Conservation (phyloP, 75 land plant species). For the Larix kaempferi region DNA sequence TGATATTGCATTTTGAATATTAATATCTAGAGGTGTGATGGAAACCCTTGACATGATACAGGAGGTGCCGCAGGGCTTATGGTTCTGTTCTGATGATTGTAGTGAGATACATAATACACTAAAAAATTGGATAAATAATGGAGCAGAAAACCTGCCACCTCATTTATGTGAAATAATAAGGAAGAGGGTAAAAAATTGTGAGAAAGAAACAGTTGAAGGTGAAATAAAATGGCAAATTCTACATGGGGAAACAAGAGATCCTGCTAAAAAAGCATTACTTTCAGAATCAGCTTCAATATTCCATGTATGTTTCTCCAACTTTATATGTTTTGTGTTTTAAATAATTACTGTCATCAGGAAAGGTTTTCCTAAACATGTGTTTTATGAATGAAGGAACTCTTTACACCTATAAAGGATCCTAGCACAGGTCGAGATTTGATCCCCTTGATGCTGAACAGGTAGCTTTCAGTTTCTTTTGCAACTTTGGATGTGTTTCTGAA, state of each 20-base stretch:
- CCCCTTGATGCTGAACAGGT: constrained; percentile 96
- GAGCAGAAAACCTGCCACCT: constrained; percentile 29
- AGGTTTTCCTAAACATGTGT: neutral
- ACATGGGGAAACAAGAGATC: constrained; percentile 32
- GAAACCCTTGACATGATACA: no score
- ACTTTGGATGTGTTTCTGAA: neutral
- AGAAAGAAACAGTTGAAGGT: neutral
- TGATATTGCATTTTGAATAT: neutral
- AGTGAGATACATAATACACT: constrained; percentile 39
- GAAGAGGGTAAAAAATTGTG: constrained; percentile 25
- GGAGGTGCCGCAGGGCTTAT: constrained; percentile 66
- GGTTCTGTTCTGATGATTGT: constrained; percentile 75
- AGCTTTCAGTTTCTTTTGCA: neutral
- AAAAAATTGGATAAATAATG: constrained; percentile 33
- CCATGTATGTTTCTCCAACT: constrained; percentile 38
- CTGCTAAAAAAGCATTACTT: constrained; percentile 34
- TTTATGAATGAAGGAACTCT: constrained; percentile 52
- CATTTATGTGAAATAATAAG: constrained; percentile 14
- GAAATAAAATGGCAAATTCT: constrained; percentile 52
- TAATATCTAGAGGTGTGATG: constrained; percentile 1
- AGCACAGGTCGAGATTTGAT: constrained; percentile 70
- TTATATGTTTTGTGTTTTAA: neutral
- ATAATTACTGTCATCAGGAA: neutral
- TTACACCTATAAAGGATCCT: constrained; percentile 78
- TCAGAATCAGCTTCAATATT: constrained; percentile 55